Base-by-base conservation (phyloP, 345 rosid genomes). In the Camelina laxa region DNA sequence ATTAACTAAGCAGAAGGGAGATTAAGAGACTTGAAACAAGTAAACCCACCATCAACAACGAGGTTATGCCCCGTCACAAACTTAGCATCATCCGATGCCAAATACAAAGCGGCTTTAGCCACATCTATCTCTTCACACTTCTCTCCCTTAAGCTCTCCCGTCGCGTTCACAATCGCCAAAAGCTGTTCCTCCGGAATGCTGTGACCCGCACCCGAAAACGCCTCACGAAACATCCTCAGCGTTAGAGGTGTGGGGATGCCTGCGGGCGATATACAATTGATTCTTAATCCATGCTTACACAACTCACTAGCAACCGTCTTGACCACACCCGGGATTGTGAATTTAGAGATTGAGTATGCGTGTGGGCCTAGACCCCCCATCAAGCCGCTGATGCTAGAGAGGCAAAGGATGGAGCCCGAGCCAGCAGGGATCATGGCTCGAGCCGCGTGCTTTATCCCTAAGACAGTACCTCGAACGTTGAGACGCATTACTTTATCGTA, bases 351-450 rank as follows among this genome's bases (percentile, higher is more conserved):
- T 1, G 95, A 48, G 77, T 93, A 93, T 7, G 95, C 76, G 73
- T 89, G 88, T 15, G 97, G 86, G 11, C 93, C 93, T 0, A 86
- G 81, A 41, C 98, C 98, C 0, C 91, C 96, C 84, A 93, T 42
- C 2, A 88, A 69, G 12, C 91, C 93, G 2, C 93, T 93, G n/a
- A 89, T 83, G 77, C 98, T 90, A 0, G 95, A 87, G 2, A 90
- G 87, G 48, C 93, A 89, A 6, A 90, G 84, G 31, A 93, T 89
- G 24, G 88, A 85, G 12, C 97, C 97, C 0, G 87, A 86, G 16
- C 90, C 83, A 1, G 21, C 19, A 0, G 93, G 95, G 20, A 86
- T 79, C 98, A 93, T 93, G 57, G 82, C 93, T 16, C 96, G 87
- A 0, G 95, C 86, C 0, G 95, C 96, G 8, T 90, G 93, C 69